Conservation (phyloP, 139 green algal genomes). For the Prasinococcaceae sp. region DNA sequence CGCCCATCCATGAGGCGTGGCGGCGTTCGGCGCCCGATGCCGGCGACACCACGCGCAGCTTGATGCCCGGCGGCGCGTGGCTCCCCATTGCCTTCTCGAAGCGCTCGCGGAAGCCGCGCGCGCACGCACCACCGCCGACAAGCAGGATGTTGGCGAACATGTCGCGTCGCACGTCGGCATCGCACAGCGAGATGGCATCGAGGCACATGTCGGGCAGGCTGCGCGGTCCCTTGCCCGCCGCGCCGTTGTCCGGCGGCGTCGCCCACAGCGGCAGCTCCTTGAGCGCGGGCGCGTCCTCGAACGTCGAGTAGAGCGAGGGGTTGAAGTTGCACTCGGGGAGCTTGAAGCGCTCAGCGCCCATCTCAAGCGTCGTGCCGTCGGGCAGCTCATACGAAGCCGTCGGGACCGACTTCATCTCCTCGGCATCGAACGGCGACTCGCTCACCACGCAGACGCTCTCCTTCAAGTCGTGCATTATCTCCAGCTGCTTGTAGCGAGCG, state of each 20-base stretch:
- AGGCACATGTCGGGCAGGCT: too few species aligned
- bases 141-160: conserved; percentile 13
- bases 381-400: conserved; percentile 72
- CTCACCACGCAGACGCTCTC: conserved; percentile 58
- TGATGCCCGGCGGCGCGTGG: background rate
- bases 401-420: conserved; percentile 55
- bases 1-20: conserved; percentile 34
- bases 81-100: conserved; percentile 18
- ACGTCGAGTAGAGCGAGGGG: background rate
- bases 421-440: conserved; percentile 56
- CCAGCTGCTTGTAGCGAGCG: conserved; percentile 25
- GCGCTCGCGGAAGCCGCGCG: conserved; percentile 7
- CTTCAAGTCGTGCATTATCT: conserved; percentile 62
- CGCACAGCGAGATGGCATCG: conserved; percentile 42
- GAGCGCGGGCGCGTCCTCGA: background rate
- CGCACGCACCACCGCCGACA: conserved; percentile 10
- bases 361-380: conserved; percentile 38
- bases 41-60: background rate
- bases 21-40: conserved; percentile 1
- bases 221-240: too few species aligned
- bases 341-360: conserved; percentile 65
- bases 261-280: background rate
- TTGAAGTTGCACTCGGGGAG: conserved; percentile 72
- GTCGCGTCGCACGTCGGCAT: conserved; percentile 11
- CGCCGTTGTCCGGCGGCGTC: too few species aligned